Evolutionary conservation across 1,139 yeast species (phyloP).

Genomic region (Blastobotrys apis): DNA sequence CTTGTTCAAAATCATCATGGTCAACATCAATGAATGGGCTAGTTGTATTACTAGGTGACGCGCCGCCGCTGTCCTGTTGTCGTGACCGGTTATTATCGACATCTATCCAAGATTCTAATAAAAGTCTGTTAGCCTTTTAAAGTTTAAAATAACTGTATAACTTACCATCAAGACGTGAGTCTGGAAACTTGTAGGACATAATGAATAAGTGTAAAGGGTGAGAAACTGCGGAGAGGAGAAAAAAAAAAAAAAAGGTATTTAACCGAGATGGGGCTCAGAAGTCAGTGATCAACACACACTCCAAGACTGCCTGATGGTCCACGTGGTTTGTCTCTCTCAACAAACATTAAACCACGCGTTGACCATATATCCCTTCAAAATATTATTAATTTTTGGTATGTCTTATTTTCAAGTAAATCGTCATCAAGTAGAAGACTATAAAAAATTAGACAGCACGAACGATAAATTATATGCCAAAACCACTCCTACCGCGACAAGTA

Average conservation of each 20-base stretch:
- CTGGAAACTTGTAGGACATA: background rate
- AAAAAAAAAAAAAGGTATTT: background rate
- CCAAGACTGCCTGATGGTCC: too few species aligned
- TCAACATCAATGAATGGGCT: slow-evolving; percentile 13
- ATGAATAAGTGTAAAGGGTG: too few species aligned
- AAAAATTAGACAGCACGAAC: background rate
- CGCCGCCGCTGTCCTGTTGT: too few species aligned
- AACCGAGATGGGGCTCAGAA: background rate
- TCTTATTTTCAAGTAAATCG: too few species aligned
- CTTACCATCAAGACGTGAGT: slow-evolving; percentile 5
- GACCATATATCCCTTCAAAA: too few species aligned
- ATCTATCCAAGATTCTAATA: slow-evolving; percentile 23
- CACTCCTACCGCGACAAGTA: slow-evolving; percentile 19
- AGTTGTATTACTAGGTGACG: too few species aligned
- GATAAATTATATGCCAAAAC: slow-evolving; percentile 1
- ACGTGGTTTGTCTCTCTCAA: too few species aligned
- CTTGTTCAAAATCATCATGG: slow-evolving; percentile 12
- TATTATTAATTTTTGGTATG: too few species aligned
- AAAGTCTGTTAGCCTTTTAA: background rate
- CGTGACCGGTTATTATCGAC: too few species aligned
- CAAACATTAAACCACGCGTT: too few species aligned
- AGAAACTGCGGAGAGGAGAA: background rate
- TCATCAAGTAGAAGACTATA: background rate
- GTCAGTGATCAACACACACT: too few species aligned
- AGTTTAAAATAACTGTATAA: background rate